A percentile compares a stretch with the other conserved stretches of the same genome.
These are phyloP conservation scores for Leccinum barrowsii DNA, from an alignment of 768 basidiomycete species.

Conservation along the genomic window DNA sequence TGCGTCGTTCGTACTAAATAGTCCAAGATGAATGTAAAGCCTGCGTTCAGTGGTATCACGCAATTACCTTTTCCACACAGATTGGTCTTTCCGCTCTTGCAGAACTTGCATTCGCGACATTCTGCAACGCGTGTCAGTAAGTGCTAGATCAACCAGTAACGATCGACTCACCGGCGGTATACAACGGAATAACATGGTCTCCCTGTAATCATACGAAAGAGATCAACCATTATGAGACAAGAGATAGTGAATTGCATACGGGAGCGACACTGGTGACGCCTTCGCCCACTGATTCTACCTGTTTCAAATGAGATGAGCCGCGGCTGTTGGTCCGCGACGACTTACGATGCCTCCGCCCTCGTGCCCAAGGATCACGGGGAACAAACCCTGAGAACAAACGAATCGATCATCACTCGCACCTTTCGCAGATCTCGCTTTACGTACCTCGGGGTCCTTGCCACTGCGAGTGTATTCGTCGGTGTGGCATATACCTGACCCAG, in stretches of 20 bases:
- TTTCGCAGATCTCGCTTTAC: slow-evolving; percentile 9
- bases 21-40: not conserved
- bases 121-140: slow-evolving; percentile 42
- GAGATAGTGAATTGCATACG: slow-evolving; percentile 29
- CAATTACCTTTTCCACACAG: slow-evolving; percentile 84
- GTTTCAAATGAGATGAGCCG: slow-evolving; percentile 4
- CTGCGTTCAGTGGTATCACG: not conserved
- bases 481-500: slow-evolving; percentile 78
- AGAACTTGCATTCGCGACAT: slow-evolving; percentile 97
- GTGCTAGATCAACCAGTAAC: not conserved
- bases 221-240: not conserved
- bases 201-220: slow-evolving; percentile 41
- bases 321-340: slow-evolving; percentile 3
- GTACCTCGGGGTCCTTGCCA: slow-evolving; percentile 91
- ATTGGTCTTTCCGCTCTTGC: slow-evolving; percentile 97
- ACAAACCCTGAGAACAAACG: slow-evolving; percentile 56
- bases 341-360: slow-evolving; percentile 89
- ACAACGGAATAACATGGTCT: slow-evolving; percentile 96
- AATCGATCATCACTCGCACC: slow-evolving; percentile 1
- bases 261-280: slow-evolving; percentile 80
- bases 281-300: slow-evolving; percentile 98
- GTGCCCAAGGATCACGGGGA: slow-evolving; percentile 92
- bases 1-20: slow-evolving; percentile 82
- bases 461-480: slow-evolving; percentile 98
- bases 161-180: slow-evolving; percentile 75